Percentiles rank a stretch among this genome's conserved stretches.
These are phyloP conservation scores for Acanthamoeba divionensis DNA, from an alignment of 208 protist species.

Conservation along the genomic window DNA sequence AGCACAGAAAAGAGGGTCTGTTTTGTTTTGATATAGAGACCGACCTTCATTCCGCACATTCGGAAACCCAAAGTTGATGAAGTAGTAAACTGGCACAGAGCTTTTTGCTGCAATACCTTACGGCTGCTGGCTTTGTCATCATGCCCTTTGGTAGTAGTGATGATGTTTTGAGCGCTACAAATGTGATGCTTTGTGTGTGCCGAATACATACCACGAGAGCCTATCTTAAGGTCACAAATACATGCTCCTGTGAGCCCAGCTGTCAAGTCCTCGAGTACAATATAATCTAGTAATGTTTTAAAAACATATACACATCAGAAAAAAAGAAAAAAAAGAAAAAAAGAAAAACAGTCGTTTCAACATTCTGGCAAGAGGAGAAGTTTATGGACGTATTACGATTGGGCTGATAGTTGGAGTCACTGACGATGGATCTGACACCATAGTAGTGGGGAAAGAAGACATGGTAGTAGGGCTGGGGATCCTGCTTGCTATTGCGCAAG, in stretches of 20 bases:
- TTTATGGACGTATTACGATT: no score
- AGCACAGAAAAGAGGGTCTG: background rate
- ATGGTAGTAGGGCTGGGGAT: no score
- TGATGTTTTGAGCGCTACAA: no score
- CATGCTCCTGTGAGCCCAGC: background rate
- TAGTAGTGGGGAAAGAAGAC: background rate
- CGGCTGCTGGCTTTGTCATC: background rate
- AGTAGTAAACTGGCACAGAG: background rate
- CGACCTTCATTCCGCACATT: slow-evolving; percentile 36
- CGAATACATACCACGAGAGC: background rate
- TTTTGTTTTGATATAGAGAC: no score
- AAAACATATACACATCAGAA: background rate
- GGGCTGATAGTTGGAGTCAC: no score
- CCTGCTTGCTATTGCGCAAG: background rate
- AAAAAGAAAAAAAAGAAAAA: background rate
- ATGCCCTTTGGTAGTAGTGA: slow-evolving; percentile 1
- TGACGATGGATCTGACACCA: background rate
- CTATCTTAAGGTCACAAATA: slow-evolving; percentile 46
- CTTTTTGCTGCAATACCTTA: slow-evolving; percentile 1
- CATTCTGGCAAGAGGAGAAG: no score
- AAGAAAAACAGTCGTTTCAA: no score
- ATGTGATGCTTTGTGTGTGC: no score
- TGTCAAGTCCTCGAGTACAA: slow-evolving; percentile 36
- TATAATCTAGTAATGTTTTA: slow-evolving; percentile 9
- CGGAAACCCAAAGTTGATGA: slow-evolving; percentile 24